Base-by-base conservation (phyloP, 2,329 filamentous ascomycete species). In the Gnomoniopsis sp. region DNA sequence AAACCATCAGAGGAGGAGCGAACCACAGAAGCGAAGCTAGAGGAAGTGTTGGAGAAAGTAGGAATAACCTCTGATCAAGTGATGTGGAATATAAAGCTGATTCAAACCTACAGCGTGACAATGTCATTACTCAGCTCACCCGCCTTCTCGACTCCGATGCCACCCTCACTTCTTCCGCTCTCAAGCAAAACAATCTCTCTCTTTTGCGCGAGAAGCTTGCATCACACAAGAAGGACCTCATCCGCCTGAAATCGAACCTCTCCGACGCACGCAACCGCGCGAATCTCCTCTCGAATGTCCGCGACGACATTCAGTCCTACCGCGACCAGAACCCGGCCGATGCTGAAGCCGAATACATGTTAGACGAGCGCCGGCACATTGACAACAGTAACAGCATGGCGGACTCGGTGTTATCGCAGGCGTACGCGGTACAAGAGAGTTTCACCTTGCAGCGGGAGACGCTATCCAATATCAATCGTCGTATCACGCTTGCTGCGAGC, bases 111-210 rank as follows among this genome's bases (percentile, higher is more conserved):
- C 71, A 96, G 91, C 88, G 95, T 70, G 91, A 96, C 71, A 79
- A 82, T 48, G 84, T 95, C 55, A 87, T 98, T 70, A 77, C 81
- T 60, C 91, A 97, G 74, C 88, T 99, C 58, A 80, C 87, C 65
- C 90, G 93, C 59, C 87, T 97, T 55, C 89, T 98, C 66, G 93
- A 98, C 77, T 96, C 93, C 58, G 93, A 98, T 81, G 86, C 92
- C 22, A 82, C 88, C 57, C 85, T 96, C 60, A 91, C 90, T 53
- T 88, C 92, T 48, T 98, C 93, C 41, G 92, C 93, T 57, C 84
- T 96, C n/a, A 98, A 98, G 76, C 93, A 96, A 70, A 96, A 93
- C 78, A 97, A 98, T 72, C 87, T 99, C 41, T 83, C 90, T 60
- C 88, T 96, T 33, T 91, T 98, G 67, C 90, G 91, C 65, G 93